phyloP scores from a whole-genome alignment of 495 filamentous ascomycete species.

The Hypoxylon cercidicola region DNA sequence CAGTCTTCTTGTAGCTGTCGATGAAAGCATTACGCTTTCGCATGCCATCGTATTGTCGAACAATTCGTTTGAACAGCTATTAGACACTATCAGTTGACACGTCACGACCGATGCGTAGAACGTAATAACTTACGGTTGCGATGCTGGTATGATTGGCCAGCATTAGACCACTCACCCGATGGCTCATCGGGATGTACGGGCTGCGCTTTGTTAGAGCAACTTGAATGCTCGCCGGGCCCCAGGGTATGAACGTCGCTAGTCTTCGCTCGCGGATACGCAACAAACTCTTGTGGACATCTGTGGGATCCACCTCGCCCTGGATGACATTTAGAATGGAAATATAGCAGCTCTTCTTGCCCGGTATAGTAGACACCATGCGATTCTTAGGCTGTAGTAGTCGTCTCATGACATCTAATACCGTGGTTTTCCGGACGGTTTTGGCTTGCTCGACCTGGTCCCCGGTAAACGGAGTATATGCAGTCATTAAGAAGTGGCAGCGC shows the following conservation, averaged over 20 bases:
- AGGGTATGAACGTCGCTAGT: conserved; percentile 96
- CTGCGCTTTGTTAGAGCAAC: conserved; percentile 96
- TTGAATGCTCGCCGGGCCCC: conserved; percentile 98
- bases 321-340: conserved; percentile 99
- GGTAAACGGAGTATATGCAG: conserved; percentile 97
- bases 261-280: conserved; percentile 94
- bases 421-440: conserved; percentile 97
- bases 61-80: conserved; percentile 88
- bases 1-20: conserved; percentile 93
- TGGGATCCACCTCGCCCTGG: conserved; percentile 96
- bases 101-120: background rate
- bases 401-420: conserved; percentile 97
- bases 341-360: conserved; percentile 96
- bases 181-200: conserved; percentile 89
- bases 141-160: conserved; percentile 98
- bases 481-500: conserved; percentile 97
- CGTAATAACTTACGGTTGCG: conserved; percentile 70
- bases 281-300: conserved; percentile 96
- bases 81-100: conserved; percentile 22
- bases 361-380: conserved; percentile 96
- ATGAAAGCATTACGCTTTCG: conserved; percentile 96
- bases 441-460: conserved; percentile 94
- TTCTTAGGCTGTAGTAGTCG: conserved; percentile 96
- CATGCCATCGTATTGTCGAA: conserved; percentile 88
- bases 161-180: conserved; percentile 97